Conservation (phyloP, 2,329 filamentous ascomycete species). For the Hortaea werneckii region DNA sequence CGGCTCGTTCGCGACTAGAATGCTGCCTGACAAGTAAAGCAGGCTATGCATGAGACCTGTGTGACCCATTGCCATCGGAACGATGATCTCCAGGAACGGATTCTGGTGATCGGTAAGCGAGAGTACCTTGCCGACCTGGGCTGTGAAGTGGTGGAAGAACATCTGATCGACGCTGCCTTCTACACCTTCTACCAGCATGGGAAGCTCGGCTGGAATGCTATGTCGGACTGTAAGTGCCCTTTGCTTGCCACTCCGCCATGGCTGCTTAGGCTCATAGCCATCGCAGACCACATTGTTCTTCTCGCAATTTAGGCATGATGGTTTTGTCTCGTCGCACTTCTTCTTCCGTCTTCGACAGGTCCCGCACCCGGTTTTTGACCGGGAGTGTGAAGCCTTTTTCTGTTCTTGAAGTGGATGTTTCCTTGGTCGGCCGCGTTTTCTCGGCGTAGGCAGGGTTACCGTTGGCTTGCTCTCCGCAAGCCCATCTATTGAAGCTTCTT, state of each 20-base stretch:
- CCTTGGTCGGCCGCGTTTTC: slow-evolving; percentile 62
- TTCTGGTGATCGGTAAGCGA: slow-evolving; percentile 73
- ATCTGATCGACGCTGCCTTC: slow-evolving; percentile 70
- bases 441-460: slow-evolving; percentile 25
- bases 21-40: slow-evolving; percentile 70
- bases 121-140: slow-evolving; percentile 66
- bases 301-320: slow-evolving; percentile 65
- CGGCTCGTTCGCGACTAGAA: slow-evolving; percentile 47
- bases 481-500: slow-evolving; percentile 31
- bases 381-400: slow-evolving; percentile 66
- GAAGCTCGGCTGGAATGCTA: slow-evolving; percentile 36
- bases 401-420: slow-evolving; percentile 59
- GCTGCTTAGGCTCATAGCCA: slow-evolving; percentile 75
- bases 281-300: slow-evolving; percentile 90
- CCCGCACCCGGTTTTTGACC: slow-evolving; percentile 49
- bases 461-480: slow-evolving; percentile 18
- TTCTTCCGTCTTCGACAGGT: slow-evolving; percentile 52
- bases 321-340: slow-evolving; percentile 46
- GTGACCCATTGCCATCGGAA: slow-evolving; percentile 72
- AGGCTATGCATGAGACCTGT: slow-evolving; percentile 84
- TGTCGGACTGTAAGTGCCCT: slow-evolving; percentile 31
- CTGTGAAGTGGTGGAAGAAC: slow-evolving; percentile 76
- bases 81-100: slow-evolving; percentile 73
- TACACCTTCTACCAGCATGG: slow-evolving; percentile 64
- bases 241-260: slow-evolving; percentile 80